Evolutionary conservation across 2,329 filamentous ascomycete species (phyloP).

Genomic region (Neonectria neomacrospora): DNA sequence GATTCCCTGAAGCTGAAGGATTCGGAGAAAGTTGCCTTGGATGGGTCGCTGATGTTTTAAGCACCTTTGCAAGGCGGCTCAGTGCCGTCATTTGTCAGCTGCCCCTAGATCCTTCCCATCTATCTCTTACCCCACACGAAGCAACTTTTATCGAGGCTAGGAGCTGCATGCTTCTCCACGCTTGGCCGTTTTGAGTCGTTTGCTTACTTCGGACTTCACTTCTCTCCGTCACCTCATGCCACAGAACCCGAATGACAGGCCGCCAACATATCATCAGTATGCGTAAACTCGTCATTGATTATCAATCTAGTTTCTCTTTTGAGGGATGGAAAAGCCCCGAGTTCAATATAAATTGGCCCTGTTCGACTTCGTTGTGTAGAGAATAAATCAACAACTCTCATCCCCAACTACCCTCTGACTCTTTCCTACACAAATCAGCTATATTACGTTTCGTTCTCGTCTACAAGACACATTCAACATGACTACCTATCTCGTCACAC

Average conservation of each 20-base stretch:
- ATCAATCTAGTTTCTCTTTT: background rate
- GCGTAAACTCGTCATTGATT: background rate
- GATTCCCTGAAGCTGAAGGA: background rate
- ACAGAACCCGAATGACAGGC: background rate
- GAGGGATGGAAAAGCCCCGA: background rate
- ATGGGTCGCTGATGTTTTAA: constrained; percentile 1
- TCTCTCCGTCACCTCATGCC: background rate
- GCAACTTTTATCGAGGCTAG: constrained; percentile 31
- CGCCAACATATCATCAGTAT: background rate
- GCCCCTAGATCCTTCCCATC: background rate
- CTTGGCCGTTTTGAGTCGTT: background rate
- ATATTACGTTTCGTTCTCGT: background rate
- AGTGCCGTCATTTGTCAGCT: background rate
- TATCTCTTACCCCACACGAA: constrained; percentile 13
- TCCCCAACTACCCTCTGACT: background rate
- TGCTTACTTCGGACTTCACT: background rate
- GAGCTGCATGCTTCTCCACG: background rate
- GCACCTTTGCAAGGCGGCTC: background rate
- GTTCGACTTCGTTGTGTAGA: background rate
- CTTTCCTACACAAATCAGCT: background rate
- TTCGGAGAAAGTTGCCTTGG: constrained; percentile 24
- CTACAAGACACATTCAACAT: constrained; percentile 33
- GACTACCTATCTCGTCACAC: constrained; percentile 50
- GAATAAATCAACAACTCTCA: background rate
- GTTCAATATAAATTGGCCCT: background rate